Evolutionary conservation across 2,329 filamentous ascomycete species (phyloP).

Genomic region (Cytospora chrysosperma): DNA sequence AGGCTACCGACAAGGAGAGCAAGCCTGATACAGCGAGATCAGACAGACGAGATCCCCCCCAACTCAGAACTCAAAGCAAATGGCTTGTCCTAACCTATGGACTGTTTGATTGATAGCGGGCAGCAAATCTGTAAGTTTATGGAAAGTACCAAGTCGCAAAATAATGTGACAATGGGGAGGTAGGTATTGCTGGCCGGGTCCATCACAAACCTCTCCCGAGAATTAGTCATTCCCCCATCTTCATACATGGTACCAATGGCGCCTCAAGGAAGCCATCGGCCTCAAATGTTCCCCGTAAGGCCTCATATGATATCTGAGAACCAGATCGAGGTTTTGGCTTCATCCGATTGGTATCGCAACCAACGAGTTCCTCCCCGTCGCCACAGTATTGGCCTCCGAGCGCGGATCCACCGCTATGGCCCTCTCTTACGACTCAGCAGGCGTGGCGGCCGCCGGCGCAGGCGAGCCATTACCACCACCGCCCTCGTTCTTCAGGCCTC

Average conservation of each 20-base stretch:
- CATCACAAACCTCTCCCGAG: not conserved
- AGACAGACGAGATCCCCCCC: not conserved
- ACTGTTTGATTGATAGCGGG: slow-evolving; percentile 1
- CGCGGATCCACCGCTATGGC: not conserved
- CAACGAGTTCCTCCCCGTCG: not conserved
- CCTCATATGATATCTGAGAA: not conserved
- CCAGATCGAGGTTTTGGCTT: not conserved
- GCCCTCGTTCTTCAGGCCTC: slow-evolving; percentile 58
- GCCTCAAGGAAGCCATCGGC: not conserved
- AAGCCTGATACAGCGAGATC: not conserved
- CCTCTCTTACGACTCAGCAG: slow-evolving; percentile 33
- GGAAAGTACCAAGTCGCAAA: slow-evolving; percentile 5
- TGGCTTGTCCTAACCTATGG: slow-evolving; percentile 4
- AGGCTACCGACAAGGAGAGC: not conserved
- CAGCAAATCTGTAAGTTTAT: slow-evolving; percentile 11
- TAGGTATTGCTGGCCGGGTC: slow-evolving; percentile 2
- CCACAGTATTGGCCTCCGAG: slow-evolving; percentile 1
- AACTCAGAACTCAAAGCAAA: not conserved
- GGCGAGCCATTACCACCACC: slow-evolving; percentile 51
- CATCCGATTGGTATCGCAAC: not conserved
- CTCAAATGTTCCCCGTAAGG: not conserved
- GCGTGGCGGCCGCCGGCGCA: slow-evolving; percentile 51
- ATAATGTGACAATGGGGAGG: slow-evolving; percentile 19
- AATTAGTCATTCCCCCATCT: not conserved
- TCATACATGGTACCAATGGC: not conserved